A percentile compares a stretch with the other conserved stretches of the same genome.
Evolutionary conservation across 495 filamentous ascomycete species (phyloP).

Genomic region (Neurospora sp.): DNA sequence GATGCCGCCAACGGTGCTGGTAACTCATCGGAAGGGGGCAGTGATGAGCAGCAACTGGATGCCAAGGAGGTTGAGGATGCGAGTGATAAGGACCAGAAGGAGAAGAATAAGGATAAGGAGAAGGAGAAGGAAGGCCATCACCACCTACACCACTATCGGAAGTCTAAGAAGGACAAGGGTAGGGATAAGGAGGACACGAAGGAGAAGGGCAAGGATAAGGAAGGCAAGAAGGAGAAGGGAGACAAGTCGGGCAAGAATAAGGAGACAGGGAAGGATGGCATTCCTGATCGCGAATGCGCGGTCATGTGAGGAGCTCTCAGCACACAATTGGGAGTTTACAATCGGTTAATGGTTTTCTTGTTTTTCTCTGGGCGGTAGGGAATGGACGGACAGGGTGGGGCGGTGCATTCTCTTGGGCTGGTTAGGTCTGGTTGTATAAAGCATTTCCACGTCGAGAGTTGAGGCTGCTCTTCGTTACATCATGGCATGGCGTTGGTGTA

Average conservation of each 20-base stretch:
- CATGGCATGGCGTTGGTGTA: neutral
- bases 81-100: constrained; percentile 33
- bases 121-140: constrained; percentile 32
- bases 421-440: neutral
- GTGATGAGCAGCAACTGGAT: constrained; percentile 27
- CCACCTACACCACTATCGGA: constrained; percentile 29
- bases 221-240: constrained; percentile 16
- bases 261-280: constrained; percentile 19
- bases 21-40: constrained; percentile 10
- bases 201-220: constrained; percentile 29
- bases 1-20: constrained; percentile 15
- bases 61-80: constrained; percentile 24
- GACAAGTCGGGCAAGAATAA: constrained; percentile 16
- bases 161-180: constrained; percentile 29
- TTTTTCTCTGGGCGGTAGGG: neutral
- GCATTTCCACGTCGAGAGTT: neutral
- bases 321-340: neutral
- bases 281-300: constrained; percentile 63
- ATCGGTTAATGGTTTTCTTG: neutral
- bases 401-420: neutral
- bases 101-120: constrained; percentile 18
- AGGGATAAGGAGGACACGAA: constrained; percentile 23
- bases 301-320: constrained; percentile 22
- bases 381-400: neutral
- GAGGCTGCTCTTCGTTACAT: neutral